A percentile compares a stretch with the other conserved stretches of the same genome.
These are phyloP conservation scores for Breviolum minutum DNA, from an alignment of 73 alveolate genomes.

Conservation along the genomic window DNA sequence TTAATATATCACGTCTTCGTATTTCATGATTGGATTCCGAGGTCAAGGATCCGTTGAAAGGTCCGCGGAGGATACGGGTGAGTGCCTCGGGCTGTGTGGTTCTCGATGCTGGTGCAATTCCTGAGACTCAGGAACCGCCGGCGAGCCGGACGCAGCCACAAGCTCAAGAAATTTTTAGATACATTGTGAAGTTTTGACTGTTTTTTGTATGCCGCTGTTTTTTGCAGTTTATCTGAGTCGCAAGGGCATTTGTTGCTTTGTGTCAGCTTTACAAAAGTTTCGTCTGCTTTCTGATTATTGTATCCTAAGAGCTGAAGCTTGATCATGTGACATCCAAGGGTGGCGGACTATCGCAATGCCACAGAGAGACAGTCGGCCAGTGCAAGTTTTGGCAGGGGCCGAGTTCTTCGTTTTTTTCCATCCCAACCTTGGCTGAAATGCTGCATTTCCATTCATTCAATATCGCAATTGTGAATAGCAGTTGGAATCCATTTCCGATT, in stretches of 20 bases:
- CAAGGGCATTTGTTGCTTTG: too few relatives aligned
- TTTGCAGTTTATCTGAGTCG: too few relatives aligned
- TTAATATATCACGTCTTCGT: too few relatives aligned
- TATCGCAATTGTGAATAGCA: too few relatives aligned
- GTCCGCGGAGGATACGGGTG: conserved; percentile 62
- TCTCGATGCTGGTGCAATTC: background rate
- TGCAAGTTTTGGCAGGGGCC: background rate
- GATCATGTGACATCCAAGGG: conserved; percentile 28
- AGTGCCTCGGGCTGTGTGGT: background rate
- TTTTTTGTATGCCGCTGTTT: too few relatives aligned
- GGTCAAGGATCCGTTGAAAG: conserved; percentile 79
- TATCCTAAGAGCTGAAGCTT: background rate
- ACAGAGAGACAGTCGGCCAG: conserved; percentile 39
- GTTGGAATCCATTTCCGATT: too few relatives aligned
- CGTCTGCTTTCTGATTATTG: background rate
- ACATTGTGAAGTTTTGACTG: background rate
- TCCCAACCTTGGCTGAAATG: too few relatives aligned
- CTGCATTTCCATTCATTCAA: too few relatives aligned
- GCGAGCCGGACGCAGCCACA: conserved; percentile 40
- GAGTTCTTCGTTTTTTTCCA: background rate
- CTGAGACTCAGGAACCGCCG: conserved; percentile 26
- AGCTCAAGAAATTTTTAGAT: background rate
- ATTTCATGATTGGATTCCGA: background rate
- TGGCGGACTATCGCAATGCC: conserved; percentile 77
- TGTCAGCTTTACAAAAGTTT: too few relatives aligned